A percentile compares a stretch with the other conserved stretches of the same genome.
phyloP scores from a whole-genome alignment of 192 early-diverging fungal species.

The Fimicolochytrium jonesii region DNA sequence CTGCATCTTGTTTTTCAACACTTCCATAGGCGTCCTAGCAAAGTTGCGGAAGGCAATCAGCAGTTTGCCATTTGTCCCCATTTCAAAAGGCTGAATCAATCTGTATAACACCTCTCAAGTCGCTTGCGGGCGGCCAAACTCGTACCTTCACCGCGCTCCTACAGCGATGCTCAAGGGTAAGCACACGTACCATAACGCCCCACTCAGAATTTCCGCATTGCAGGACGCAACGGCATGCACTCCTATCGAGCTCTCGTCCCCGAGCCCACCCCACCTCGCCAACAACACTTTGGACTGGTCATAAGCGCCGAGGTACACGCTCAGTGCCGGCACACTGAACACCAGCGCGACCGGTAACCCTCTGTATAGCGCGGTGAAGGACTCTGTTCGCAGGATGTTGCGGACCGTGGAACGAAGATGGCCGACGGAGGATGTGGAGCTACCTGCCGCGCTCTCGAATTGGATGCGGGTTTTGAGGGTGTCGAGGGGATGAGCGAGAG shows the following conservation, averaged over 20 bases:
- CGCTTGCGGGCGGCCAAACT: too few relatives aligned
- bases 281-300: constrained; percentile 55
- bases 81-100: too few relatives aligned
- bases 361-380: constrained; percentile 48
- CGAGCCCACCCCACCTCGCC: not conserved
- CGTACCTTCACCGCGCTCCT: too few relatives aligned
- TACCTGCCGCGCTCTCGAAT: constrained; percentile 24
- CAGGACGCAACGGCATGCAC: constrained; percentile 59
- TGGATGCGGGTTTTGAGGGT: constrained; percentile 73
- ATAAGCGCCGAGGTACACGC: constrained; percentile 67
- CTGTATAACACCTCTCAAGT: too few relatives aligned
- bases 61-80: too few relatives aligned
- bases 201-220: constrained; percentile 61
- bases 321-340: constrained; percentile 69
- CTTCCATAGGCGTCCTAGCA: constrained; percentile 79
- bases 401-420: constrained; percentile 14
- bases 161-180: too few relatives aligned
- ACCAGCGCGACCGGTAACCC: constrained; percentile 65
- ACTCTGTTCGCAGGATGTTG: constrained; percentile 4
- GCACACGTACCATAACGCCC: constrained; percentile 56
- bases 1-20: constrained; percentile 72
- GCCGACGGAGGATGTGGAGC: constrained; percentile 5
- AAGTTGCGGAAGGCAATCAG: not conserved
- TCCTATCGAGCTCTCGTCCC: constrained; percentile 32
- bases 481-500: constrained; percentile 71